These are phyloP conservation scores for Pseudoperonospora humuli DNA, from an alignment of 352 stramenopile genomes.

Conservation along the genomic window DNA sequence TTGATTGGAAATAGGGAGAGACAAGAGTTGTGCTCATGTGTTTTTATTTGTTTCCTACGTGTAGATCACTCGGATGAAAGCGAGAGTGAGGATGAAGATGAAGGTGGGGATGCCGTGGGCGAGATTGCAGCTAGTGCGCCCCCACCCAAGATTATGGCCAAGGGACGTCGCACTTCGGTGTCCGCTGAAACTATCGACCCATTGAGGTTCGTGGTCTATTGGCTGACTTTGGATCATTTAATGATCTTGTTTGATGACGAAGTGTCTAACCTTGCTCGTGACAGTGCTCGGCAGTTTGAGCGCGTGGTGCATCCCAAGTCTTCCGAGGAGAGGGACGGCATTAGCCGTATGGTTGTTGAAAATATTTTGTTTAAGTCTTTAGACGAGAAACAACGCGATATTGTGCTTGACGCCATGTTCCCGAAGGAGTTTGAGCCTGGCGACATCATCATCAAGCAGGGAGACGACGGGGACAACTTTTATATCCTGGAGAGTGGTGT, in stretches of 20 bases:
- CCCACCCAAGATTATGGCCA: constrained; percentile 57
- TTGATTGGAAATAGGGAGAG: not conserved
- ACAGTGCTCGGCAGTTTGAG: constrained; percentile 73
- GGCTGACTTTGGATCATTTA: not conserved
- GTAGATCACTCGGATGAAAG: constrained; percentile 80
- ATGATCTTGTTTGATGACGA: not conserved
- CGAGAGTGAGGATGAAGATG: constrained; percentile 82
- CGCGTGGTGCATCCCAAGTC: constrained; percentile 83
- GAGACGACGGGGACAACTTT: constrained; percentile 90
- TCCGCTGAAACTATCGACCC: constrained; percentile 84
- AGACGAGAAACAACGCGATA: constrained; percentile 83
- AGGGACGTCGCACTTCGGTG: constrained; percentile 83
- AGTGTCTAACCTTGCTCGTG: constrained; percentile 6
- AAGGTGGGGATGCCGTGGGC: constrained; percentile 65
- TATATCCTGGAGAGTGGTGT: constrained; percentile 92
- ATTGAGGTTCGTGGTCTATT: constrained; percentile 30
- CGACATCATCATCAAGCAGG: constrained; percentile 85
- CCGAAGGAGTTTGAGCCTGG: constrained; percentile 71
- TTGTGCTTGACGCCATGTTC: constrained; percentile 84
- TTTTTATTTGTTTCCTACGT: constrained; percentile 1
- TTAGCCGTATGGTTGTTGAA: constrained; percentile 76
- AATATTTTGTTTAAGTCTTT: constrained; percentile 89
- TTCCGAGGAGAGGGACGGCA: constrained; percentile 58
- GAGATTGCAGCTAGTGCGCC: constrained; percentile 67
- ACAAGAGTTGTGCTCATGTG: not conserved